Evolutionary conservation across 129 eudicot species (phyloP).

Genomic region (Dittrichia graveolens): DNA sequence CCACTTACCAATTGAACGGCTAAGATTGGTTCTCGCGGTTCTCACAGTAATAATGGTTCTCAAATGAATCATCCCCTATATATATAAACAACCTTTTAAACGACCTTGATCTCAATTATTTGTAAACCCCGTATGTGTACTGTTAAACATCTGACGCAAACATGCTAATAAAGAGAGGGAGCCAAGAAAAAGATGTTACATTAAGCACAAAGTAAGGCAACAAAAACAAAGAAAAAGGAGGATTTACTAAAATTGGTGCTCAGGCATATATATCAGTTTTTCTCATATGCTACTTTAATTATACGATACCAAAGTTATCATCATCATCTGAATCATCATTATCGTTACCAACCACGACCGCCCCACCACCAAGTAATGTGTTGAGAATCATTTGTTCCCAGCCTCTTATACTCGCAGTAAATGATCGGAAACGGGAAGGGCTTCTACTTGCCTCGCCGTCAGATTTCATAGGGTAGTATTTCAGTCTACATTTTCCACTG

Average conservation of each 20-base stretch:
- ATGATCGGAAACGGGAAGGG: conserved; percentile 43
- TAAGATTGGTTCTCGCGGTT: no score
- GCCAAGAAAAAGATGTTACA: conserved; percentile 7
- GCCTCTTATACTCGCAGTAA: conserved; percentile 59
- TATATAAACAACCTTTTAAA: conserved; percentile 16
- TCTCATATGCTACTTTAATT: conserved; percentile 17
- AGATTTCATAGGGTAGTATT: conserved; percentile 39
- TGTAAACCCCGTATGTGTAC: conserved; percentile 11
- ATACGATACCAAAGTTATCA: conserved; percentile 26
- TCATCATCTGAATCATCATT: conserved; percentile 49
- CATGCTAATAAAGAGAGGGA: neutral
- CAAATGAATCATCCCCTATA: no score
- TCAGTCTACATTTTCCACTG: conserved; percentile 51
- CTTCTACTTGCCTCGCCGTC: conserved; percentile 49
- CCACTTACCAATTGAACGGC: no score
- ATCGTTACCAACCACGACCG: conserved; percentile 22
- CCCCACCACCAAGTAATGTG: conserved; percentile 54
- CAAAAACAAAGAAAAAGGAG: neutral
- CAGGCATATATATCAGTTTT: conserved; percentile 1
- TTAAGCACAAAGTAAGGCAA: neutral
- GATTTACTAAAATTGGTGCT: conserved; percentile 10
- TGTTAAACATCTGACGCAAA: conserved; percentile 10
- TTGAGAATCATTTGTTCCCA: conserved; percentile 72
- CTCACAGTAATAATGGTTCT: no score
- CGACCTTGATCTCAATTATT: conserved; percentile 24